Evolutionary conservation across 2,329 filamentous ascomycete genomes (phyloP).

Genomic region (Talaromyces islandicus): DNA sequence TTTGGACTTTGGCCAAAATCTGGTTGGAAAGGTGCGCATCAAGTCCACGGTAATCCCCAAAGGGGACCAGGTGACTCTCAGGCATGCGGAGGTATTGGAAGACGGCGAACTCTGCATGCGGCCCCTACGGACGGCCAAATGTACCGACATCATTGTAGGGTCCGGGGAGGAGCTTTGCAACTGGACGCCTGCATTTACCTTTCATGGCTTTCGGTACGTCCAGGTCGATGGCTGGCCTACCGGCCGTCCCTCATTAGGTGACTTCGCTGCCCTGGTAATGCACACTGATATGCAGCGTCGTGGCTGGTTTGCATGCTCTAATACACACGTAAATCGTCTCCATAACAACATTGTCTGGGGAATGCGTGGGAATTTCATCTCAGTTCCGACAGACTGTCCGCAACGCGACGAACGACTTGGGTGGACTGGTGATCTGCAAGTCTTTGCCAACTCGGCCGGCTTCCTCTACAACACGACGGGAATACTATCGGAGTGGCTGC

Average conservation of each 20-base stretch:
- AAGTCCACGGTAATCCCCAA: constrained; percentile 14
- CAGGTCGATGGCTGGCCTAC: constrained; percentile 41
- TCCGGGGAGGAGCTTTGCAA: constrained; percentile 15
- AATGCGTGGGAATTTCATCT: constrained; percentile 55
- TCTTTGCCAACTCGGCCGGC: constrained; percentile 47
- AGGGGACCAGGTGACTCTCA: constrained; percentile 30
- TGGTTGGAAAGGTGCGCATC: constrained; percentile 47
- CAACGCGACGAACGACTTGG: constrained; percentile 51
- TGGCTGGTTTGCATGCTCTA: constrained; percentile 36
- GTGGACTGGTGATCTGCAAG: constrained; percentile 49
- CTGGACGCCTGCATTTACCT: constrained; percentile 46
- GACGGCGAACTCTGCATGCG: constrained; percentile 32
- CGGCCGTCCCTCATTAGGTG: background rate
- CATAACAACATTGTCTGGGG: constrained; percentile 52
- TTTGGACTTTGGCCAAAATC: constrained; percentile 55
- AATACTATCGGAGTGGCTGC: constrained; percentile 47
- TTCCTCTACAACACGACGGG: constrained; percentile 51
- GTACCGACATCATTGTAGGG: constrained; percentile 33
- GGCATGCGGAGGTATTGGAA: constrained; percentile 51
- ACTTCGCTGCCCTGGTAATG: background rate
- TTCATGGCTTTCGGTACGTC: constrained; percentile 47
- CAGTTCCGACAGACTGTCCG: constrained; percentile 53
- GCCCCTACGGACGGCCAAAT: constrained; percentile 39
- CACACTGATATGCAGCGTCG: background rate
- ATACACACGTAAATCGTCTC: constrained; percentile 48